Percentiles rank a stretch among this genome's conserved stretches.
These are phyloP conservation scores for Smittium mucronatum DNA, from an alignment of 371 early-diverging fungal species.

Conservation along the genomic window DNA sequence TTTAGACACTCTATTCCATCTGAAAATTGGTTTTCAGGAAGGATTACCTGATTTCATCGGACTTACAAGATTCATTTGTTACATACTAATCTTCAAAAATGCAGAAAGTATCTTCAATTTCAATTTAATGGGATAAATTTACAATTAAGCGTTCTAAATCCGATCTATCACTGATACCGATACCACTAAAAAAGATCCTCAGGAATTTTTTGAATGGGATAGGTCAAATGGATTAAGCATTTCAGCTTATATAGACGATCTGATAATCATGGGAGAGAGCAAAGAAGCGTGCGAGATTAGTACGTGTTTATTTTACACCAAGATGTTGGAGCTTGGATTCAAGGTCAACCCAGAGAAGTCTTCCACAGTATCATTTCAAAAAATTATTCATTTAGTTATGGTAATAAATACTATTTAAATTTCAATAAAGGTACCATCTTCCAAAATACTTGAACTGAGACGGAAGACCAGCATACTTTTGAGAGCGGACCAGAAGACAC, in stretches of 20 bases:
- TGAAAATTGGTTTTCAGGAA: slow-evolving; percentile 16
- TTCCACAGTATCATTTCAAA: slow-evolving; percentile 24
- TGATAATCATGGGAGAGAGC: slow-evolving; percentile 18
- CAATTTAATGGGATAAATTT: neutral
- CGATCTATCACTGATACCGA: neutral
- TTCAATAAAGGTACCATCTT: neutral
- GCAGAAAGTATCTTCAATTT: neutral
- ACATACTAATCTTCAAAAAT: neutral
- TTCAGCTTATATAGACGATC: slow-evolving; percentile 32
- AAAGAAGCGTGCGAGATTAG: slow-evolving; percentile 8
- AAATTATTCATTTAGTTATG: slow-evolving; percentile 29
- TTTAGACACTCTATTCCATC: slow-evolving; percentile 26
- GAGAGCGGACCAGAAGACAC: neutral
- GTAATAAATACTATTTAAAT: slow-evolving; percentile 23
- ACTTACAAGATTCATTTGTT: slow-evolving; percentile 28
- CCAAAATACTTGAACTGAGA: neutral
- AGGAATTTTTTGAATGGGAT: slow-evolving; percentile 21
- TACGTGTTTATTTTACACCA: slow-evolving; percentile 19
- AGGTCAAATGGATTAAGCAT: slow-evolving; percentile 25
- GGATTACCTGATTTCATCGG: slow-evolving; percentile 29
- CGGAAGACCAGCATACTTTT: neutral
- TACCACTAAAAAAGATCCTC: neutral
- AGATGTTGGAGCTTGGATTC: slow-evolving; percentile 23
- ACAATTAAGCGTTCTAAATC: neutral
- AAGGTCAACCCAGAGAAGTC: slow-evolving; percentile 24